Percentiles rank a stretch among this genome's conserved stretches.
These are phyloP conservation scores for Emiliania huxleyi DNA, from an alignment of 78 protist genomes.

Conservation along the genomic window DNA sequence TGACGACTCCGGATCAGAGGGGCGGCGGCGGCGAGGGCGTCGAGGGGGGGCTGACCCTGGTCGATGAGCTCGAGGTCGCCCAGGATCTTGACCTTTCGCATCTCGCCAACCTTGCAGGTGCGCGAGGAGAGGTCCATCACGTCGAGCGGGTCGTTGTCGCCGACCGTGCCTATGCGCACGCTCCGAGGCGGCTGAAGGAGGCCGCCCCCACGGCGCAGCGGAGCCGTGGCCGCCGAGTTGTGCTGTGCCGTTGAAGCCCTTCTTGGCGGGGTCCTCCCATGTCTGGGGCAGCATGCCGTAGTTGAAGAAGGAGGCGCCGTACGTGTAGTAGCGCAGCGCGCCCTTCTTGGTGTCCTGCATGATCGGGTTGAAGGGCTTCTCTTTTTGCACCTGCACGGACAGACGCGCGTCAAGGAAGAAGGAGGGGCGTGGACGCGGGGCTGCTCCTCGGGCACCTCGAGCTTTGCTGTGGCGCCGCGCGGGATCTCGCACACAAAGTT, in stretches of 20 bases:
- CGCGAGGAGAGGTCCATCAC: constrained; percentile 40
- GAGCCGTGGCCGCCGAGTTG: no score
- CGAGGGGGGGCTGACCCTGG: constrained; percentile 12
- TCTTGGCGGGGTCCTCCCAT: constrained; percentile 42
- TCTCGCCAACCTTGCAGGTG: constrained; percentile 13
- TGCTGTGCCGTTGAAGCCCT: constrained; percentile 19
- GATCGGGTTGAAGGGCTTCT: constrained; percentile 46
- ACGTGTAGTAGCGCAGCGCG: constrained; percentile 48
- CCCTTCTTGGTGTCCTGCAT: constrained; percentile 57
- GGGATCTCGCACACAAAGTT: constrained; percentile 39
- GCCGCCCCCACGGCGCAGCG: no score
- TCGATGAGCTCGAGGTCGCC: constrained; percentile 45
- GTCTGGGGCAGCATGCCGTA: constrained; percentile 62
- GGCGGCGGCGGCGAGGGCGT: not conserved
- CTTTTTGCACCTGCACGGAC: no score
- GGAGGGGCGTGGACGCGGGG: no score
- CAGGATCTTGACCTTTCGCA: constrained; percentile 45
- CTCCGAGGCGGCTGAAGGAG: no score
- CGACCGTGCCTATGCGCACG: no score
- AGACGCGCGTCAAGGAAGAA: no score
- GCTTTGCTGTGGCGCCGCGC: constrained; percentile 24
- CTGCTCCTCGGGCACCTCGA: constrained; percentile 49
- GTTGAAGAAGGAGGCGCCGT: constrained; percentile 57
- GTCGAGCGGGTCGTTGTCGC: constrained; percentile 60
- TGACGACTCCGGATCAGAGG: no score